Conservation (phyloP, 768 basidiomycete genomes). For the Phaffia australis region DNA sequence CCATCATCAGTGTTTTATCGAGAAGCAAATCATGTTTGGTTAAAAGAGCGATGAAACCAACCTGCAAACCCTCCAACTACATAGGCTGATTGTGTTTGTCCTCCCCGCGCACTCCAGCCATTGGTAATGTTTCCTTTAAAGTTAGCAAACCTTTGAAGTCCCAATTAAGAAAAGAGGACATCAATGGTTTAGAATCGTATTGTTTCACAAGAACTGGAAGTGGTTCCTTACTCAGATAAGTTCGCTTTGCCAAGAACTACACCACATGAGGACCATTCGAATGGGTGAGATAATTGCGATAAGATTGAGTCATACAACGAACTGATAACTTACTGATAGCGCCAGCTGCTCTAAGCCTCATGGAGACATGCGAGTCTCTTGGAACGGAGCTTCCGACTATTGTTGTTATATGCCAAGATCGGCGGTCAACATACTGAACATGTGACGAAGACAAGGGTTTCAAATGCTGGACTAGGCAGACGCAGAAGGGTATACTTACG, state of each 20-base stretch:
- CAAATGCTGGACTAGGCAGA: too few species aligned
- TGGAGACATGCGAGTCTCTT: conserved; percentile 27
- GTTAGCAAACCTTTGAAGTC: not conserved
- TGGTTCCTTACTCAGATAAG: conserved; percentile 27
- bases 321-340: conserved; percentile 11
- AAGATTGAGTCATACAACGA: not conserved
- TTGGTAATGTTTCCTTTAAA: conserved; percentile 27
- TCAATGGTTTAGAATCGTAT: conserved; percentile 3
- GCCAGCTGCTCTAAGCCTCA: conserved; percentile 25
- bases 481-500: not conserved
- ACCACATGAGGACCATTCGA: not conserved
- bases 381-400: conserved; percentile 25
- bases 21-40: too few species aligned
- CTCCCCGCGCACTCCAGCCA: conserved; percentile 32
- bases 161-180: not conserved
- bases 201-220: not conserved
- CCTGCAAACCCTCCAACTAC: conserved; percentile 29
- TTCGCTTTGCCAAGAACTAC: conserved; percentile 33
- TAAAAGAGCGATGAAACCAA: too few species aligned
- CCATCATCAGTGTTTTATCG: too few species aligned
- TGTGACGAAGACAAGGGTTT: too few species aligned
- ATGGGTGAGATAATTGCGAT: too few species aligned
- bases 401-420: too few species aligned
- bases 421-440: not conserved
- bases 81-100: conserved; percentile 32